Conservation (phyloP, 306 rosid species). For the Quercus mongolica region DNA sequence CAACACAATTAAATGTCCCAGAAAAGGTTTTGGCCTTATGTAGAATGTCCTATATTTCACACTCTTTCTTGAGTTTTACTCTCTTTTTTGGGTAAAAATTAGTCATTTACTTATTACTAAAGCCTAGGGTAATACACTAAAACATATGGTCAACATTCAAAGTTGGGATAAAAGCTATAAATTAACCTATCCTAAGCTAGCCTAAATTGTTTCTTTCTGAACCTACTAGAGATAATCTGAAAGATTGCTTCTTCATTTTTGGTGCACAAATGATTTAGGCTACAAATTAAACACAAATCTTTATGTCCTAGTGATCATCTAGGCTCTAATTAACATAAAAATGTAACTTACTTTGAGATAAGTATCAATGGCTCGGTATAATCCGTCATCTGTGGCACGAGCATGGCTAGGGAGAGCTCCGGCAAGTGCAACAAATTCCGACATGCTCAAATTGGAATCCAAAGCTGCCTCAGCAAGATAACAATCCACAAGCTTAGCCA, state of each 20-base stretch:
- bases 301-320: no score
- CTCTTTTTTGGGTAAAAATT: neutral
- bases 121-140: no score
- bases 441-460: slow-evolving; percentile 54
- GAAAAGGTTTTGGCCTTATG: neutral
- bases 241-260: no score
- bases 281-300: no score
- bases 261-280: no score
- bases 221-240: no score
- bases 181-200: neutral
- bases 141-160: no score
- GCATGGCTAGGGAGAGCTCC: slow-evolving; percentile 72
- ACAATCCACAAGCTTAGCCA: slow-evolving; percentile 71
- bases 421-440: slow-evolving; percentile 61
- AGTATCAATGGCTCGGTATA: slow-evolving; percentile 91
- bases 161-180: no score
- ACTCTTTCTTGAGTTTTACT: slow-evolving; percentile 2
- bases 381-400: slow-evolving; percentile 77
- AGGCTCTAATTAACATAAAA: neutral
- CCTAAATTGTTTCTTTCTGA: neutral
- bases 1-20: slow-evolving; percentile 12
- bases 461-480: slow-evolving; percentile 81
- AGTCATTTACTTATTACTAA: neutral
- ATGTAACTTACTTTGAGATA: slow-evolving; percentile 65
- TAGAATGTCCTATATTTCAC: neutral